Base-by-base conservation (phyloP, 1,139 yeast genomes). In the Hyphopichia buzzinii region DNA sequence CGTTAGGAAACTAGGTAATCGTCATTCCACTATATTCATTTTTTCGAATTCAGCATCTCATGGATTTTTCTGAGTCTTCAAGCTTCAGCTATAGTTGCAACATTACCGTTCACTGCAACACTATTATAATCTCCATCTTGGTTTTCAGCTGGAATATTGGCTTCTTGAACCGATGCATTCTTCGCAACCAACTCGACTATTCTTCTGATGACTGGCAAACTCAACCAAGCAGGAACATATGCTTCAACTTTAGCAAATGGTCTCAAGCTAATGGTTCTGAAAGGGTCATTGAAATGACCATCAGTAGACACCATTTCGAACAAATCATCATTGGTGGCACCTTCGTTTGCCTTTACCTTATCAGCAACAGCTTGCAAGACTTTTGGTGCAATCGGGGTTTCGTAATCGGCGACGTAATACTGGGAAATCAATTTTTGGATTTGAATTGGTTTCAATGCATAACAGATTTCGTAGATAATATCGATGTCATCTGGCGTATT, bases 221-320 rank as follows among this genome's bases (percentile, higher is more conserved):
- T 87, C 63, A 90, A 71, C 88, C 95, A 86, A 2, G 95, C 94
- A 29, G 99, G 99, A 43, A 94, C 95, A 55, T 90, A 92, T 2
- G 97, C 95, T 64, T 92, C 97, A 35, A 94, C 90, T 55, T 89
- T 78, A 39, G 87, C 80, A 61, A 92, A 82, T 38, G 88, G 90
- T 52, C 98, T 78, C 33, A 94, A 83, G 41, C 79, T 85, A 39
- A 88, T 84, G 43, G 81, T 76, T 67, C 95, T 88, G 61, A 90
- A 92, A 45, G 94, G 94, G 65, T 84, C 94, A 41, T 81, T 81
- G 55, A 84, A 84, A 50, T 94, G 90, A 2, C 96, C 96, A 46
- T 82, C 81, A 8, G 90, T 82, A 29, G 83, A 75, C 17, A 81
- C 74, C 44, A 79, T 74, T 49, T 82, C 80, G 57, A 84, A 81